phyloP scores from a whole-genome alignment of 192 early-diverging fungal species.

The Phycomyces blakesleeanus region DNA sequence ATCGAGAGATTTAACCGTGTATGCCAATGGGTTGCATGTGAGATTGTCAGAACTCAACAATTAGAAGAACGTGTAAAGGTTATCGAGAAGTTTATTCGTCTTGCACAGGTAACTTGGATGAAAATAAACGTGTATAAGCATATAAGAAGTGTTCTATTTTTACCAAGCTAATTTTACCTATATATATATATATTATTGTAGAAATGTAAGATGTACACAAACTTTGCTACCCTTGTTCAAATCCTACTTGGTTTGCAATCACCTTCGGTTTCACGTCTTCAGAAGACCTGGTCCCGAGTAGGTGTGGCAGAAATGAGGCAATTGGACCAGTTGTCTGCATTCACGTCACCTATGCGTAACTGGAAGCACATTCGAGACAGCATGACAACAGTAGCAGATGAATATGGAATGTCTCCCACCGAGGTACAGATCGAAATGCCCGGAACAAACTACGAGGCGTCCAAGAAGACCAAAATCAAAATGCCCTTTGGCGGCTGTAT shows the following conservation, averaged over 20 bases:
- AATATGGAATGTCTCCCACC: conserved; percentile 45
- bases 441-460: conserved; percentile 19
- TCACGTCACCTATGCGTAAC: conserved; percentile 52
- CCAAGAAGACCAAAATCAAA: conserved; percentile 27
- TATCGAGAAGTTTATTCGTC: conserved; percentile 60
- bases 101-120: conserved; percentile 44
- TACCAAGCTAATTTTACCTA: background rate
- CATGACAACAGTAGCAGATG: conserved; percentile 51
- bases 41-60: conserved; percentile 45
- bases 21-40: conserved; percentile 56
- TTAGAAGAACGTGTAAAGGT: conserved; percentile 47
- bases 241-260: conserved; percentile 56
- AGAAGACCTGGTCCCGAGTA: conserved; percentile 52
- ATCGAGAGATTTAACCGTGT: conserved; percentile 40
- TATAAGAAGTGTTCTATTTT: no score
- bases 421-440: conserved; percentile 35
- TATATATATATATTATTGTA: no score
- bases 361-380: conserved; percentile 56
- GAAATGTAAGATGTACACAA: conserved; percentile 58
- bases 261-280: conserved; percentile 48
- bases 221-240: conserved; percentile 62
- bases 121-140: background rate
- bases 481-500: conserved; percentile 53
- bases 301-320: conserved; percentile 34
- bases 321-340: conserved; percentile 47